A percentile compares a stretch with the other conserved stretches of the same genome.
Conservation (phyloP, 176 grass and related monocot genomes). For the Eremochloa ophiuroides region DNA sequence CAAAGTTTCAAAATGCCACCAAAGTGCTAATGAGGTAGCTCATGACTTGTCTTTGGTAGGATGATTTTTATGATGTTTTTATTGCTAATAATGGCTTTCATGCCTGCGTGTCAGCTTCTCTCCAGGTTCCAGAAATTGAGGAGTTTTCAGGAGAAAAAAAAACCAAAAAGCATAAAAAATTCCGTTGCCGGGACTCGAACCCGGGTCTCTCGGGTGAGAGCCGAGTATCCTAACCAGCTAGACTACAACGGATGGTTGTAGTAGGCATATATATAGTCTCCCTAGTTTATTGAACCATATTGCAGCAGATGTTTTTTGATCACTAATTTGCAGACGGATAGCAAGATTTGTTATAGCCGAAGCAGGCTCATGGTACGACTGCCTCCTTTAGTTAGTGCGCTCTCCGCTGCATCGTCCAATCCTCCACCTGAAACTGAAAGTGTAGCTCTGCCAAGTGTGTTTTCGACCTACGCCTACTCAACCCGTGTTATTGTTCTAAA, state of each 20-base stretch:
- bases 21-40: too few species aligned
- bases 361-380: neutral
- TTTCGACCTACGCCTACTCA: neutral
- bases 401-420: neutral
- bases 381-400: neutral
- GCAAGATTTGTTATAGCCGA: neutral
- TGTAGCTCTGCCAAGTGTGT: neutral
- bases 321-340: too few species aligned
- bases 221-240: slow-evolving; percentile 94
- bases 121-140: too few species aligned
- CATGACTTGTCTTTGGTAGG: too few species aligned
- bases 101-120: too few species aligned
- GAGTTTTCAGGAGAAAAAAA: too few species aligned
- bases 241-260: slow-evolving; percentile 63
- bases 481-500: neutral
- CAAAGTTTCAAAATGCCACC: too few species aligned
- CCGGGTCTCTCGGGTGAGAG: slow-evolving; percentile 78
- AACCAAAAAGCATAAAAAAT: neutral
- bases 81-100: too few species aligned
- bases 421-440: neutral
- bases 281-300: too few species aligned
- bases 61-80: too few species aligned
- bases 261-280: too few species aligned
- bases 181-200: slow-evolving; percentile 77
- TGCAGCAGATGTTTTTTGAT: too few species aligned